phyloP scores from a whole-genome alignment of 148 eudicot genomes.

The Vaccinium darrowii region DNA sequence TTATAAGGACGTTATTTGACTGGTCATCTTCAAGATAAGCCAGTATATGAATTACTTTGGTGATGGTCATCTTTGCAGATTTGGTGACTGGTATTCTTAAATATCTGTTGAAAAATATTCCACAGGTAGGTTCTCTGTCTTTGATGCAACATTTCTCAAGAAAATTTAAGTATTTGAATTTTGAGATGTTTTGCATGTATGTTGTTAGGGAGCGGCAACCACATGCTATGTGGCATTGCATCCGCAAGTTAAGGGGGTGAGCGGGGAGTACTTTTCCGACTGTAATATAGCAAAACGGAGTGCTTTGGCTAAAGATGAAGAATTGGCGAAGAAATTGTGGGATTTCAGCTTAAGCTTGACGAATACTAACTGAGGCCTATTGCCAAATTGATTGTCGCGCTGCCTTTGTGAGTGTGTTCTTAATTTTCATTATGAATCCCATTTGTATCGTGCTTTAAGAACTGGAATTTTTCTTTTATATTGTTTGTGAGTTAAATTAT shows the following conservation, averaged over 20 bases:
- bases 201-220: slow-evolving; percentile 64
- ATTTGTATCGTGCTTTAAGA: no score
- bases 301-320: slow-evolving; percentile 38
- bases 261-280: slow-evolving; percentile 63
- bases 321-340: slow-evolving; percentile 63
- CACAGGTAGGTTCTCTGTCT: slow-evolving; percentile 49
- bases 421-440: no score
- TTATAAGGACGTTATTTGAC: no score
- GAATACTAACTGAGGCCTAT: neutral
- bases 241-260: slow-evolving; percentile 31
- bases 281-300: slow-evolving; percentile 48
- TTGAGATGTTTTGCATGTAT: neutral
- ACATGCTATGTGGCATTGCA: neutral
- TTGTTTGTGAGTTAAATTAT: no score
- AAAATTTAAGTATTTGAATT: neutral
- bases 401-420: no score
- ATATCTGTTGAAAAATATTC: slow-evolving; percentile 53
- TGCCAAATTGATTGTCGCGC: no score
- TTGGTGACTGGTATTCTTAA: slow-evolving; percentile 31
- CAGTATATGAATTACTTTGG: neutral
- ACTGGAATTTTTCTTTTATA: no score
- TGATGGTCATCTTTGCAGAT: neutral
- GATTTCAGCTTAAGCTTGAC: slow-evolving; percentile 65
- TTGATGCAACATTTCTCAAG: neutral
- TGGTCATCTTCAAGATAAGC: no score